These are phyloP conservation scores for Atkinsonella hypoxylon DNA, from an alignment of 2,329 filamentous ascomycete genomes.

Conservation along the genomic window DNA sequence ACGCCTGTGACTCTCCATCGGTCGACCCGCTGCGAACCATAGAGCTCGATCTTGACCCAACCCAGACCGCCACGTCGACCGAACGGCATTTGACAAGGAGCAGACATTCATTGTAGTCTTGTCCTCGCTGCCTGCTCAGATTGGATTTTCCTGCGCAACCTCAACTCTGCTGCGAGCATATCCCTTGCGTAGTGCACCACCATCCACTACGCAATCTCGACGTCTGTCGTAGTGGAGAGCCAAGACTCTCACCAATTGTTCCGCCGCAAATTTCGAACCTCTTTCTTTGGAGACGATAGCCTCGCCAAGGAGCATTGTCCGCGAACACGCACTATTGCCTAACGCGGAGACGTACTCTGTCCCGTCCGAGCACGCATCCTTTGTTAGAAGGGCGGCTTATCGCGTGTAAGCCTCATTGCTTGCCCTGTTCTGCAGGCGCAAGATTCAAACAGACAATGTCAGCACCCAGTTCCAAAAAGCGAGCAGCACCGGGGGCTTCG, in stretches of 20 bases:
- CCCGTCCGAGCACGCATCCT: too few relatives aligned
- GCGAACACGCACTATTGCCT: background rate
- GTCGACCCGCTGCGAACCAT: background rate
- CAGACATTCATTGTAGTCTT: background rate
- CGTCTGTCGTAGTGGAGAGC: background rate
- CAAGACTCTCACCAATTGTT: background rate
- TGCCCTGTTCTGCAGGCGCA: background rate
- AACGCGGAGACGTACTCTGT: background rate
- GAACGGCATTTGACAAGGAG: constrained; percentile 4
- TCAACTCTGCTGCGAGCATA: background rate
- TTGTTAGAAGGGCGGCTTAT: background rate
- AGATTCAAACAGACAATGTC: constrained; percentile 26
- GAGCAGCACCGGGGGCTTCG: constrained; percentile 59
- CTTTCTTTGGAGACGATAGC: background rate
- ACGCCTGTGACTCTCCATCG: background rate
- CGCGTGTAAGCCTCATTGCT: background rate
- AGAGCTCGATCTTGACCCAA: background rate
- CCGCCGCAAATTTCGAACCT: background rate
- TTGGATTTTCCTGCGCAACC: background rate
- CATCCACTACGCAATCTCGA: background rate
- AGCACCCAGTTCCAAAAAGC: constrained; percentile 49
- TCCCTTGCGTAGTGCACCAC: background rate
- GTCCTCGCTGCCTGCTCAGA: constrained; percentile 3
- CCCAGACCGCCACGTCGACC: constrained; percentile 3
- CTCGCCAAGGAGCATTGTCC: background rate